Evolutionary conservation across 2,329 filamentous ascomycete species (phyloP).

Genomic region (Aureobasidium subglaciale): DNA sequence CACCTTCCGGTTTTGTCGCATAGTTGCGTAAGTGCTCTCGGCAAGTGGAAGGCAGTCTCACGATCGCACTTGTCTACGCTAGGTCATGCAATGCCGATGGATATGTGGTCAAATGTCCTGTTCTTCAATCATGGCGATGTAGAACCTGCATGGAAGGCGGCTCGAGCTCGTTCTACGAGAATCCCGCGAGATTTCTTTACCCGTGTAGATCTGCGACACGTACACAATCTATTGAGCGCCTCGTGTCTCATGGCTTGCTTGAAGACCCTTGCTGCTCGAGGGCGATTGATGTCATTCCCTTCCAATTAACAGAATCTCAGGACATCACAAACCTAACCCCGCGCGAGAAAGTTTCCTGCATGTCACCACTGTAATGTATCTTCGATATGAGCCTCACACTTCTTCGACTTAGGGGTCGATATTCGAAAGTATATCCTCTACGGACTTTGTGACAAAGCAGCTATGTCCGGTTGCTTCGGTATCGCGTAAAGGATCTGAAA

Average conservation of each 20-base stretch:
- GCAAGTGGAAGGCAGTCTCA: neutral
- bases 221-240: neutral
- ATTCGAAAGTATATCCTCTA: neutral
- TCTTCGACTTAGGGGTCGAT: neutral
- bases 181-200: neutral
- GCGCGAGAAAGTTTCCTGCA: neutral
- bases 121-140: neutral
- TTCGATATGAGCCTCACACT: neutral
- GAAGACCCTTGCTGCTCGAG: neutral
- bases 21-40: neutral
- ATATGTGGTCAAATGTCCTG: neutral
- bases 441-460: neutral
- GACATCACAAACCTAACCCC: neutral
- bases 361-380: neutral
- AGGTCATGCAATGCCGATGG: neutral
- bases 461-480: neutral
- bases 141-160: neutral
- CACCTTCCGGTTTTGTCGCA: conserved; percentile 2
- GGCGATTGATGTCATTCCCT: neutral
- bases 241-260: too few species aligned
- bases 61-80: neutral
- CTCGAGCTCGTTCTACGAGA: neutral
- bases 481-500: neutral
- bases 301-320: neutral
- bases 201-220: neutral